A percentile compares a stretch with the other conserved stretches of the same genome.
These are phyloP conservation scores for Cucumis melo DNA, from an alignment of 306 rosid genomes.

Conservation along the genomic window DNA sequence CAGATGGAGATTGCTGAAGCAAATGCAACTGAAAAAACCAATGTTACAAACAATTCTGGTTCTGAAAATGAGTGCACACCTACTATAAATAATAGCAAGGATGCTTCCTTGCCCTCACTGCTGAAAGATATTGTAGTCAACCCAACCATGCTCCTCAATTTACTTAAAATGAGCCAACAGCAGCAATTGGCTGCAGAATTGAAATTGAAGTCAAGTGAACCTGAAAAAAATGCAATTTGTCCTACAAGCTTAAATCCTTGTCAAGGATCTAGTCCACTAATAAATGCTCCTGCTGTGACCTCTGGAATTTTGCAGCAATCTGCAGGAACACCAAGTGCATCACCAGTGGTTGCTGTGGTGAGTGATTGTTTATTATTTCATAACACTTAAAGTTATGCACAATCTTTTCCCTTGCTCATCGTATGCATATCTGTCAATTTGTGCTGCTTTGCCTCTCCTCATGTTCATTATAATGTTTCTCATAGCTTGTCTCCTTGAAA, in stretches of 20 bases:
- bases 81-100: conserved; percentile 12
- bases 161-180: conserved; percentile 44
- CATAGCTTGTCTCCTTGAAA: background rate
- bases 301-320: conserved; percentile 38
- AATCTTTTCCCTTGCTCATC: background rate
- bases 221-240: conserved; percentile 14
- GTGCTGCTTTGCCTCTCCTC: background rate
- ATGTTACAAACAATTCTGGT: conserved; percentile 17
- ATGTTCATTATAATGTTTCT: background rate
- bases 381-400: background rate
- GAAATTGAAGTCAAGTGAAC: conserved; percentile 34
- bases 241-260: conserved; percentile 19
- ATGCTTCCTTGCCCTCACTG: conserved; percentile 40
- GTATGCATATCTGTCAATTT: background rate
- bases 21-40: conserved; percentile 26
- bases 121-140: conserved; percentile 62
- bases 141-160: conserved; percentile 53
- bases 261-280: conserved; percentile 31
- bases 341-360: conserved; percentile 45
- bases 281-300: conserved; percentile 31
- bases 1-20: conserved; percentile 26
- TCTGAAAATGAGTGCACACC: conserved; percentile 33
- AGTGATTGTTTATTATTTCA: conserved; percentile 16
- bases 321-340: conserved; percentile 31
- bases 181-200: conserved; percentile 43